Conservation (phyloP, 345 rosid genomes). For the Dipteronia dyeriana region DNA sequence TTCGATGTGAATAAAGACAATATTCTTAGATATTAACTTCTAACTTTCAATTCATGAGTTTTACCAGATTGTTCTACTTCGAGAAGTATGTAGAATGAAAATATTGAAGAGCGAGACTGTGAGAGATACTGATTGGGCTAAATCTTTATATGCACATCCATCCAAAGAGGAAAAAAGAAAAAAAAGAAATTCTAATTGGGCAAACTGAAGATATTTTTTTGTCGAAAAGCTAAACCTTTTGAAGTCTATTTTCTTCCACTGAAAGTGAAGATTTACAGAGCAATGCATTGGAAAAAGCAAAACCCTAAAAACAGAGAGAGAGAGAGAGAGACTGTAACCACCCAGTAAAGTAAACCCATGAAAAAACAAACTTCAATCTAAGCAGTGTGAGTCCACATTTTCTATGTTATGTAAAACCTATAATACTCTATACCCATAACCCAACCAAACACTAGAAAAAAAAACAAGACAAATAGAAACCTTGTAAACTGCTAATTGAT, state of each 20-base stretch:
- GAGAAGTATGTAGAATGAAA: too few species aligned
- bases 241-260: slow-evolving; percentile 17
- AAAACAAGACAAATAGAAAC: background rate
- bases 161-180: background rate
- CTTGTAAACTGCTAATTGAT: background rate
- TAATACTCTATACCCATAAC: slow-evolving; percentile 18
- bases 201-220: background rate
- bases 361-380: slow-evolving; percentile 3
- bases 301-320: slow-evolving; percentile 12
- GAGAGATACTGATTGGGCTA: background rate
- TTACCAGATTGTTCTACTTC: too few species aligned
- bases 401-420: background rate
- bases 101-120: too few species aligned
- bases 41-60: too few species aligned
- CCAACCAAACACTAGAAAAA: background rate
- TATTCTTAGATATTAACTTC: too few species aligned
- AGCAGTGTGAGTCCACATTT: background rate
- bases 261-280: slow-evolving; percentile 27
- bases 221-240: slow-evolving; percentile 14
- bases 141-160: background rate
- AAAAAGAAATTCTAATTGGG: background rate
- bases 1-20: too few species aligned
- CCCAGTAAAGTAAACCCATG: background rate
- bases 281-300: slow-evolving; percentile 9
- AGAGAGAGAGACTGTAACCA: background rate